Evolutionary conservation across 2,329 filamentous ascomycete genomes (phyloP).

Genomic region (Akanthomyces dipterigenus): DNA sequence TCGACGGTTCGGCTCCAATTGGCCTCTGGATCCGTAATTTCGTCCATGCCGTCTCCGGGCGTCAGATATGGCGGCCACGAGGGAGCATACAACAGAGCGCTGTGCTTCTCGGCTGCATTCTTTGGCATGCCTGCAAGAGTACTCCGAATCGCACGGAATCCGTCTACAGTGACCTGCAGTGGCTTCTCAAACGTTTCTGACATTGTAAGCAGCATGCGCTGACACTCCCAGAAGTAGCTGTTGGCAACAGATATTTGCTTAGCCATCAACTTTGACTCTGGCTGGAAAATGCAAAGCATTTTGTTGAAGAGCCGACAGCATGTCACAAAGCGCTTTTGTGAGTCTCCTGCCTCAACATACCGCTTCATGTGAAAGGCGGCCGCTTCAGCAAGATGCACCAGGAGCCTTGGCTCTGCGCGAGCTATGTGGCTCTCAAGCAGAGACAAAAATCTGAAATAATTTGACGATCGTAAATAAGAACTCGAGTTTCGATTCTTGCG

Average conservation of each 20-base stretch:
- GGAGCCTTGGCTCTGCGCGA: conserved; percentile 26
- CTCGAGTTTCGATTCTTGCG: not conserved
- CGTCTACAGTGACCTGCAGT: conserved; percentile 42
- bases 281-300: conserved; percentile 22
- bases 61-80: conserved; percentile 56
- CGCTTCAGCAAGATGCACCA: conserved; percentile 24
- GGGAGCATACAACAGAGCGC: conserved; percentile 40
- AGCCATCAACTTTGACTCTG: conserved; percentile 18
- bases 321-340: conserved; percentile 19
- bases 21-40: conserved; percentile 42
- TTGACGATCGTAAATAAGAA: conserved; percentile 15
- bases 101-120: conserved; percentile 41
- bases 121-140: conserved; percentile 50
- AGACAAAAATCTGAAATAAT: conserved; percentile 21
- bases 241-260: conserved; percentile 22
- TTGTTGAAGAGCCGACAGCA: conserved; percentile 28
- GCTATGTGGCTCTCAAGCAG: conserved; percentile 25
- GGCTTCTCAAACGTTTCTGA: conserved; percentile 42
- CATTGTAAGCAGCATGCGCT: conserved; percentile 45
- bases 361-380: conserved; percentile 22
- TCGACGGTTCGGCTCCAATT: conserved; percentile 47
- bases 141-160: conserved; percentile 48
- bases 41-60: conserved; percentile 53
- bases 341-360: conserved; percentile 12
- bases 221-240: conserved; percentile 46